phyloP scores from a whole-genome alignment of 768 basidiomycete genomes.

The Cystobasidium onofrii region DNA sequence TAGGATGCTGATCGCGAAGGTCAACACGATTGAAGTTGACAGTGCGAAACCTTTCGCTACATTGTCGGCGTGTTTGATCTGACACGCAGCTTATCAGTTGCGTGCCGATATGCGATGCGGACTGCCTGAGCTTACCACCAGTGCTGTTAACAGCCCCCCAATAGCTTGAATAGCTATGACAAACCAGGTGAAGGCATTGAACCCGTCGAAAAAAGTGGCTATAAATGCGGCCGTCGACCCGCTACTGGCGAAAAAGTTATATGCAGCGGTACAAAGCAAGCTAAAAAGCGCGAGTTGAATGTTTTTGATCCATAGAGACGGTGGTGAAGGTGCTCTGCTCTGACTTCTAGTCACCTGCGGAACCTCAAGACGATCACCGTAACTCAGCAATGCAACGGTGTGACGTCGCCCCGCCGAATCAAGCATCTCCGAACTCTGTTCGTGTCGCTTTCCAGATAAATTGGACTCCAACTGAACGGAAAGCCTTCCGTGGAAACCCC shows the following conservation, averaged over 20 bases:
- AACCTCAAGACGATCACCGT: constrained; percentile 49
- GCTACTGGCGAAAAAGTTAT: constrained; percentile 4
- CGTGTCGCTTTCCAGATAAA: neutral
- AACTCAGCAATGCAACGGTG: neutral
- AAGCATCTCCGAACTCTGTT: neutral
- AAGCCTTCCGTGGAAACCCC: neutral
- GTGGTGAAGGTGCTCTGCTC: constrained; percentile 45
- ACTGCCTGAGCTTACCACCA: neutral
- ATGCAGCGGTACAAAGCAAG: constrained; percentile 50
- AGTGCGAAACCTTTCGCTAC: constrained; percentile 62
- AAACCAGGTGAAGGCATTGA: constrained; percentile 79
- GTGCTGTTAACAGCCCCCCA: constrained; percentile 60
- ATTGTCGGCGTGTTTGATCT: constrained; percentile 56
- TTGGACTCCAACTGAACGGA: neutral
- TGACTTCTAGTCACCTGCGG: neutral
- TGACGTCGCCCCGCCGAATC: constrained; percentile 7
- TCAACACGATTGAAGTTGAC: constrained; percentile 80
- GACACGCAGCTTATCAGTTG: neutral
- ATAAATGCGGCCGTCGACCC: neutral
- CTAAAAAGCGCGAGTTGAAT: constrained; percentile 89
- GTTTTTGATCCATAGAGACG: constrained; percentile 91
- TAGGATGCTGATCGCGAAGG: constrained; percentile 77
- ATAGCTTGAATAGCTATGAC: constrained; percentile 80
- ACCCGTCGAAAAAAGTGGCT: constrained; percentile 57
- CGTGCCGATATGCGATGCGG: neutral